Conservation (phyloP, 2,329 filamentous ascomycete genomes). For the Cladosporium sp. region DNA sequence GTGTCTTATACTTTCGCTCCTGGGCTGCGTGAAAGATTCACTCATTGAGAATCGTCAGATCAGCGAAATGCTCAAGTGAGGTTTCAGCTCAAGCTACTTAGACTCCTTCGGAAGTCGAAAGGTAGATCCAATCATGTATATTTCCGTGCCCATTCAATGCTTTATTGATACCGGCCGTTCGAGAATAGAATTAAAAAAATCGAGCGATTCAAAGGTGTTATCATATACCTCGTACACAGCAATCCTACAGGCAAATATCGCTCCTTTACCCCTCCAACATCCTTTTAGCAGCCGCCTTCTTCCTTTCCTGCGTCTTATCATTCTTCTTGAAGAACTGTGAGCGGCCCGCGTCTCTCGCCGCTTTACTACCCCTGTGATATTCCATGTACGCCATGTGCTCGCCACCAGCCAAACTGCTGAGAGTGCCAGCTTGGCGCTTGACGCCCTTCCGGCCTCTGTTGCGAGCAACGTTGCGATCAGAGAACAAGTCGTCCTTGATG, state of each 20-base stretch:
- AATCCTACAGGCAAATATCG: not conserved
- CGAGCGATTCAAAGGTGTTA: too few relatives aligned
- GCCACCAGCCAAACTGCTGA: slow-evolving; percentile 83
- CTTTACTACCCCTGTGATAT: slow-evolving; percentile 39
- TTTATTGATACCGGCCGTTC: too few relatives aligned
- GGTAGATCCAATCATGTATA: too few relatives aligned
- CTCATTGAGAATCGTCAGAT: too few relatives aligned
- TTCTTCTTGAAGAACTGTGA: slow-evolving; percentile 45
- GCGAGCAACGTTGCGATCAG: slow-evolving; percentile 45
- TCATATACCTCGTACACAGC: not conserved
- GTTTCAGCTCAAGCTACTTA: too few relatives aligned
- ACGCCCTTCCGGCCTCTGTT: slow-evolving; percentile 48
- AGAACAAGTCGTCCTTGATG: slow-evolving; percentile 64
- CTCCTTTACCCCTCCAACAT: slow-evolving; percentile 2
- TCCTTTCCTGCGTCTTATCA: slow-evolving; percentile 31
- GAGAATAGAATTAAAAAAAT: too few relatives aligned
- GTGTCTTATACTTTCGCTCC: too few relatives aligned
- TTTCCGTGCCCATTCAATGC: too few relatives aligned
- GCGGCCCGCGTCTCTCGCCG: slow-evolving; percentile 45
- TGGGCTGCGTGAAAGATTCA: too few relatives aligned
- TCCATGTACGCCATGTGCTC: slow-evolving; percentile 87
- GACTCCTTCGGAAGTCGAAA: too few relatives aligned
- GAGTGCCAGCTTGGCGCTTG: slow-evolving; percentile 74
- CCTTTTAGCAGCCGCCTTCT: slow-evolving; percentile 21
- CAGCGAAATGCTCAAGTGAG: too few relatives aligned